Evolutionary conservation across 2,329 filamentous ascomycete species (phyloP).

Genomic region (Xylaria sp.): DNA sequence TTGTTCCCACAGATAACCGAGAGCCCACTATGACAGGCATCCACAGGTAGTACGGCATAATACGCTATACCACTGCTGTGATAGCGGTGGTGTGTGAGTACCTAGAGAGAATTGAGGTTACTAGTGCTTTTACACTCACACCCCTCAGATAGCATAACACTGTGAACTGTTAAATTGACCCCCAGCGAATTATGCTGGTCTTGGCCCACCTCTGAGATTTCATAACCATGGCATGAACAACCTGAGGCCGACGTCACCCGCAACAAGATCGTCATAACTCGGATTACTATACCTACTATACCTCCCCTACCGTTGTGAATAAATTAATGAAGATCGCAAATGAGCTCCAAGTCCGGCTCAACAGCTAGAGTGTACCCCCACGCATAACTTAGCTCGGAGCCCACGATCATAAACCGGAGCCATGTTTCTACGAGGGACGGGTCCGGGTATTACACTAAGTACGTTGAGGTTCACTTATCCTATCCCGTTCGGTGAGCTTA

Average conservation of each 20-base stretch:
- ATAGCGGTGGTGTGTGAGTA: background rate
- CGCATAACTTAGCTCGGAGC: slow-evolving; percentile 4
- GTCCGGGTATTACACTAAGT: background rate
- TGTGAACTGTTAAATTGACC: slow-evolving; percentile 19
- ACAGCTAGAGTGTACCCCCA: slow-evolving; percentile 17
- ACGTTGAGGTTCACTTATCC: slow-evolving; percentile 14
- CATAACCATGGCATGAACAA: slow-evolving; percentile 28
- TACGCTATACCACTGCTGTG: background rate
- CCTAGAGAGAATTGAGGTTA: background rate
- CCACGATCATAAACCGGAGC: slow-evolving; percentile 23
- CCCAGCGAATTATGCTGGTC: slow-evolving; percentile 15
- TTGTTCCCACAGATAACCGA: slow-evolving; percentile 37
- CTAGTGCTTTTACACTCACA: background rate
- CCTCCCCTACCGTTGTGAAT: slow-evolving; percentile 14
- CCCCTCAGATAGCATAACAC: background rate
- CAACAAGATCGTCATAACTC: background rate
- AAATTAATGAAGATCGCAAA: slow-evolving; percentile 6
- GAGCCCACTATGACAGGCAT: slow-evolving; percentile 28
- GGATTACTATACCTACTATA: slow-evolving; percentile 13
- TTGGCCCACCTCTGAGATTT: slow-evolving; percentile 1
- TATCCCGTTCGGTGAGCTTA: slow-evolving; percentile 15
- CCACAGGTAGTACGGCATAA: slow-evolving; percentile 6
- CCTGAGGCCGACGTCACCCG: background rate
- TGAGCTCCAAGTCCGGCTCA: background rate
- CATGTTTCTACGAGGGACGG: background rate